These are phyloP conservation scores for Magnaporthiopsis rhizophila DNA, from an alignment of 2,329 filamentous ascomycete genomes.

Conservation along the genomic window DNA sequence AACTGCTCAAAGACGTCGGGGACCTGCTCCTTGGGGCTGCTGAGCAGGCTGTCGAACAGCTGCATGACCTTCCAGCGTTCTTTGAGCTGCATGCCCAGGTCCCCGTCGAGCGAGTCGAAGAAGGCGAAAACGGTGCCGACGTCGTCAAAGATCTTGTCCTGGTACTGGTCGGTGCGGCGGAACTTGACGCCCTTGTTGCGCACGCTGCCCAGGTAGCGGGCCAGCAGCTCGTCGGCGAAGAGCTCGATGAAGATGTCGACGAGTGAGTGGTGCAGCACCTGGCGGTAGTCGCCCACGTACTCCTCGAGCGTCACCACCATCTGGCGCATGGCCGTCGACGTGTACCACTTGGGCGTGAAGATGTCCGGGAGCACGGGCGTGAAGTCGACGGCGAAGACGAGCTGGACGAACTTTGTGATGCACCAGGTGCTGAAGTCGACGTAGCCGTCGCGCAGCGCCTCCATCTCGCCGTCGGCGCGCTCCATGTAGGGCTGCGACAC, in stretches of 20 bases:
- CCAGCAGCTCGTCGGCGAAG: constrained; percentile 82
- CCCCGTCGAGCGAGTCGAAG: constrained; percentile 62
- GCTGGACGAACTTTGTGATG: constrained; percentile 74
- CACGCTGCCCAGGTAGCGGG: constrained; percentile 74
- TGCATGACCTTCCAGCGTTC: constrained; percentile 89
- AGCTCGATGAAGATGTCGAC: constrained; percentile 91
- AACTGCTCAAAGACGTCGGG: constrained; percentile 75
- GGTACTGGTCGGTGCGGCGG: constrained; percentile 76
- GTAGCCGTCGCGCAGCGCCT: constrained; percentile 76
- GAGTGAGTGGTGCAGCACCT: constrained; percentile 77
- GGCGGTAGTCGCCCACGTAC: constrained; percentile 81
- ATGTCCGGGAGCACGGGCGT: constrained; percentile 73
- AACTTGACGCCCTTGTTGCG: constrained; percentile 90
- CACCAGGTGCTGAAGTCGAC: constrained; percentile 93
- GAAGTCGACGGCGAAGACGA: constrained; percentile 91
- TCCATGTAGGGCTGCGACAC: constrained; percentile 76
- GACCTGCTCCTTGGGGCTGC: constrained; percentile 63
- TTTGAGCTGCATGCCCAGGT: constrained; percentile 68
- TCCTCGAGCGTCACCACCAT: constrained; percentile 94
- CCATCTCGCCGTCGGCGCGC: constrained; percentile 64
- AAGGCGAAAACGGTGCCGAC: constrained; percentile 85
- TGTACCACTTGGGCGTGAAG: constrained; percentile 89
- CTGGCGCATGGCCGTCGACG: constrained; percentile 77
- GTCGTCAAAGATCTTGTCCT: constrained; percentile 90
- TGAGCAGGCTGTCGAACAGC: constrained; percentile 71